Conservation (phyloP, 257 asterid genomes). For the Capsicum pubescens region DNA sequence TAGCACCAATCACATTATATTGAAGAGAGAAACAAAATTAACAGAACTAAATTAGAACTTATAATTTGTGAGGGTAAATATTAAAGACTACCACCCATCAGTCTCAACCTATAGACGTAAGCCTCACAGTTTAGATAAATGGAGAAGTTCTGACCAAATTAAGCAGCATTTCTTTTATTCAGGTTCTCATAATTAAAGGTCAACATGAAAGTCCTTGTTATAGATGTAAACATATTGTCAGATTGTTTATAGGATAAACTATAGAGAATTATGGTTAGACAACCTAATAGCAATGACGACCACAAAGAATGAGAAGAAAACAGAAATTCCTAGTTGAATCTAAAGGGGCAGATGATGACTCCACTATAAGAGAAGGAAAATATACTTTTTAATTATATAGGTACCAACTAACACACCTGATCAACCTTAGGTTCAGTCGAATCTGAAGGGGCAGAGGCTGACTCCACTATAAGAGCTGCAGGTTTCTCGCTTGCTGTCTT, state of each 20-base stretch:
- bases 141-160: not conserved
- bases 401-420: constrained; percentile 54
- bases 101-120: not conserved
- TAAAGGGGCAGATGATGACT: no score
- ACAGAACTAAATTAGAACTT: not conserved
- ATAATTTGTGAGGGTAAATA: not conserved
- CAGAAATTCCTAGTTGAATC: no score
- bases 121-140: not conserved
- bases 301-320: not conserved
- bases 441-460: constrained; percentile 53
- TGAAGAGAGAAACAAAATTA: not conserved
- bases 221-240: not conserved
- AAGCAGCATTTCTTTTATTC: not conserved
- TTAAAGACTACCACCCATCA: not conserved
- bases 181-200: not conserved
- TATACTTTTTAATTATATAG: constrained; percentile 12
- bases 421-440: constrained; percentile 50
- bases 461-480: constrained; percentile 46
- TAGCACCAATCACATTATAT: not conserved
- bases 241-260: not conserved
- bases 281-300: not conserved
- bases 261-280: not conserved
- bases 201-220: not conserved
- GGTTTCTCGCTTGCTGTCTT: constrained; percentile 61
- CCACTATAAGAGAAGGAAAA: no score